A percentile compares a stretch with the other conserved stretches of the same genome.
Conservation (phyloP, 345 rosid genomes). For the Eucalyptus coolabah region DNA sequence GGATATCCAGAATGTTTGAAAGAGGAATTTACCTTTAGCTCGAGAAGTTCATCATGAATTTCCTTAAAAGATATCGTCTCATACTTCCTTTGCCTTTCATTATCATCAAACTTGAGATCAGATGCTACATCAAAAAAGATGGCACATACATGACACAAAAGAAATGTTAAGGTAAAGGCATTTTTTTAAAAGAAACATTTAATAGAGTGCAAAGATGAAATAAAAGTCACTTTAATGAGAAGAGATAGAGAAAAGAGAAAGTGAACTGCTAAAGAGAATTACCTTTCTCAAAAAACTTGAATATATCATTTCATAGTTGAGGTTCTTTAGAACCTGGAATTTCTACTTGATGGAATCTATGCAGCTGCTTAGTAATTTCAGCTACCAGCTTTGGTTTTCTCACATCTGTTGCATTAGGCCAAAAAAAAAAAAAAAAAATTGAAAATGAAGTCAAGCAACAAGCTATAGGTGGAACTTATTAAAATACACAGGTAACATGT, state of each 20-base stretch:
- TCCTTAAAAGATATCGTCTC: constrained; percentile 63
- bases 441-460: not conserved
- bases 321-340: constrained; percentile 91
- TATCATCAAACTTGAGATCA: constrained; percentile 54
- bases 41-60: constrained; percentile 49
- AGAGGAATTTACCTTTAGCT: constrained; percentile 46
- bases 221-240: not conserved
- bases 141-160: not conserved
- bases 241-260: not conserved
- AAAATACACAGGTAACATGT: not conserved
- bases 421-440: not conserved
- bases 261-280: not conserved
- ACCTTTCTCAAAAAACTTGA: constrained; percentile 86
- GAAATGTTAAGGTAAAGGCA: not conserved
- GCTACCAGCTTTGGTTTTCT: constrained; percentile 68
- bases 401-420: constrained; percentile 40
- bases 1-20: not conserved
- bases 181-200: not conserved
- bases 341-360: constrained; percentile 64
- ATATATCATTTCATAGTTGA: constrained; percentile 77
- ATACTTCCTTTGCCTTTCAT: constrained; percentile 50
- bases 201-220: not conserved
- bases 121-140: constrained; percentile 49
- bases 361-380: constrained; percentile 79
- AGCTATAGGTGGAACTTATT: not conserved